Base-by-base conservation (phyloP, 2,329 filamentous ascomycete genomes). In the Fusarium sp. region DNA sequence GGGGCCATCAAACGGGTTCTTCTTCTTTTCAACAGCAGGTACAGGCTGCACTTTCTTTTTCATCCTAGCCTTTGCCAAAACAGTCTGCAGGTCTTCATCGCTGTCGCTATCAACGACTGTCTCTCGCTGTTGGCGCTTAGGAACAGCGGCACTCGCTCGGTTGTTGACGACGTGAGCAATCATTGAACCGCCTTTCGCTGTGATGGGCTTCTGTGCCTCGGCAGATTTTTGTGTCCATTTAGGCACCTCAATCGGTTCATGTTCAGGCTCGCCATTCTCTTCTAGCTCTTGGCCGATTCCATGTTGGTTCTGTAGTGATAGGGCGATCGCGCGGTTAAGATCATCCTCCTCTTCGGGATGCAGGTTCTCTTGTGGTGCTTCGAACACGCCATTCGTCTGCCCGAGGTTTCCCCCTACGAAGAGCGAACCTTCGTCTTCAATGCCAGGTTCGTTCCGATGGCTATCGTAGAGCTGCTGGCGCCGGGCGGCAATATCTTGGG, bases 81-180 rank as follows among this genome's bases (percentile, higher is more conserved):
- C 91, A 34, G 92, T 86, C 76, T 93, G 89, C 50, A 98, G 84
- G 78, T 97, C 94, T 78, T 95, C 89, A 55, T 97, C 93, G 62
- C 90, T 91, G 54, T 94, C 93, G 63, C 93, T 93, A 67, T 88
- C 82, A 6, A 65, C 58, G 16, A 55, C 60, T 8, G 31, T 10
- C 11, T 50, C 50, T 7, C 55, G 55, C 27, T 73, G 58, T 57
- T 74, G 74, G 31, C 76, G 77, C 66, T 82, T 88, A 2, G 85
- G 81, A 0, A 91, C 83, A 37, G 86, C 84, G 16, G 90, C 90
- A 68, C 86, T 92, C 15, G 91, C 88, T 75, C 92, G 85, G 70
- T 92, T 91, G 75, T 95, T 95, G 60, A 94, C 90, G 55, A 93
- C 87, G 65, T 91, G 89, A 11, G 92, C 92, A 65, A 94, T 92